These are phyloP conservation scores for Sphaceloma murrayae DNA, from an alignment of 2,329 filamentous ascomycete species.

Conservation along the genomic window DNA sequence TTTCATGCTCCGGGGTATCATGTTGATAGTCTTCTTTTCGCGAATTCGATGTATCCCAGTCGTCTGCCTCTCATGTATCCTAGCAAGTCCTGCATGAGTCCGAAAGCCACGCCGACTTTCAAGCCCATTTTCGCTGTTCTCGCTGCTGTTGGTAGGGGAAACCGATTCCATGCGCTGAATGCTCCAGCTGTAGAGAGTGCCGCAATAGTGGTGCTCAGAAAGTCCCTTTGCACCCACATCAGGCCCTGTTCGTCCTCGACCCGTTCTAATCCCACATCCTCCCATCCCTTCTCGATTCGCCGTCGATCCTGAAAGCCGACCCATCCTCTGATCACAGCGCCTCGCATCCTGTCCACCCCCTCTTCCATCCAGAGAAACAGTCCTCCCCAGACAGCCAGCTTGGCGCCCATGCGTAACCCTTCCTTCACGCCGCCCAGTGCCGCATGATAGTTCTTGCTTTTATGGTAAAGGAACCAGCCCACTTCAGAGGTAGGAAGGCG, in stretches of 20 bases:
- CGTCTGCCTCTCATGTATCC: slow-evolving; percentile 59
- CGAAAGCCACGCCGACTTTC: slow-evolving; percentile 68
- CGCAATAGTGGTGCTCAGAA: slow-evolving; percentile 70
- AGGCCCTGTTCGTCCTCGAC: slow-evolving; percentile 22
- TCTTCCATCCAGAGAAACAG: slow-evolving; percentile 77
- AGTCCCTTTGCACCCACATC: slow-evolving; percentile 48
- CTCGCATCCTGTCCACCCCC: slow-evolving; percentile 64
- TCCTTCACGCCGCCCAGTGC: slow-evolving; percentile 69
- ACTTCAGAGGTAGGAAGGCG: slow-evolving; percentile 71
- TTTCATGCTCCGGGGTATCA: background rate
- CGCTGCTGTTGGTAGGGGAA: slow-evolving; percentile 55
- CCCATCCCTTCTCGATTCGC: slow-evolving; percentile 28
- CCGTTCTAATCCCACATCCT: slow-evolving; percentile 23
- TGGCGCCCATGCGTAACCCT: slow-evolving; percentile 63
- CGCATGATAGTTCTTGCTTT: slow-evolving; percentile 88
- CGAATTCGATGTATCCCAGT: slow-evolving; percentile 64
- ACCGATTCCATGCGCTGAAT: slow-evolving; percentile 77
- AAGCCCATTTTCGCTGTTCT: slow-evolving; percentile 69
- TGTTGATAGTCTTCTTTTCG: slow-evolving; percentile 22
- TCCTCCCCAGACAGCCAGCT: slow-evolving; percentile 61
- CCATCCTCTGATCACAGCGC: slow-evolving; percentile 48
- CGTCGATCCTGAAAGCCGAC: slow-evolving; percentile 31
- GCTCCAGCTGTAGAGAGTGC: slow-evolving; percentile 74
- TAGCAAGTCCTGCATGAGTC: slow-evolving; percentile 67
- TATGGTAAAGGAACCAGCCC: slow-evolving; percentile 98